These are phyloP conservation scores for Eustoma russellianum DNA, from an alignment of 257 asterid genomes.

Conservation along the genomic window DNA sequence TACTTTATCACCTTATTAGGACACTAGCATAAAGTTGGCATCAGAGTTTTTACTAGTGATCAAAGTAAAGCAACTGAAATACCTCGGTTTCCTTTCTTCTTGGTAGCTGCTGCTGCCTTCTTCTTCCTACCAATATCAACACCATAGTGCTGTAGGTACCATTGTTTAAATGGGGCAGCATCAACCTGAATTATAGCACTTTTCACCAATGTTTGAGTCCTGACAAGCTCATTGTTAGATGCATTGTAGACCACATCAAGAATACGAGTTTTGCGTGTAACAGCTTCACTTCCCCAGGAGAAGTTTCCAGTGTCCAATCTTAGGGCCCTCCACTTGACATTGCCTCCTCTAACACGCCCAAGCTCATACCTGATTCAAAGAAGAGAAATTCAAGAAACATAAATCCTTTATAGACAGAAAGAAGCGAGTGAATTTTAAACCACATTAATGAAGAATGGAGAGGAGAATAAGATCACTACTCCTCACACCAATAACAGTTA, in stretches of 20 bases:
- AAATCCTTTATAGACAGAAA: no score
- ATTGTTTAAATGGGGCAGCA: conserved; percentile 34
- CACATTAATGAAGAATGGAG: no score
- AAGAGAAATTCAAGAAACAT: no score
- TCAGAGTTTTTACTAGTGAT: no score
- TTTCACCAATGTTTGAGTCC: conserved; percentile 37
- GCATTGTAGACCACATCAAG: conserved; percentile 36
- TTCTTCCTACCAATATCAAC: conserved; percentile 36
- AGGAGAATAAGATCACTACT: no score
- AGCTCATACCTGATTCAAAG: conserved; percentile 26
- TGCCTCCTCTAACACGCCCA: conserved; percentile 39
- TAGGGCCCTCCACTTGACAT: conserved; percentile 39
- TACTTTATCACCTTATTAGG: no score
- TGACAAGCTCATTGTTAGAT: conserved; percentile 33
- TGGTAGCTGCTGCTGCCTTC: conserved; percentile 14
- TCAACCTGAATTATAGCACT: conserved; percentile 35
- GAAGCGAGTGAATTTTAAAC: no score
- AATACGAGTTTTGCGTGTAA: conserved; percentile 30
- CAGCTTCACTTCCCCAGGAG: conserved; percentile 42
- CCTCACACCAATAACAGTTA: no score
- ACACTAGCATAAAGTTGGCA: no score
- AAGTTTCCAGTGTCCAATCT: conserved; percentile 37
- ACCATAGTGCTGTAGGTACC: conserved; percentile 40
- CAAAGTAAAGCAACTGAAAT: background rate
- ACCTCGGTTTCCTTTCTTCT: conserved; percentile 30